Percentiles rank a stretch among this genome's conserved stretches.
phyloP scores from a whole-genome alignment of 2,329 filamentous ascomycete genomes.

The Cercospora zeina region DNA sequence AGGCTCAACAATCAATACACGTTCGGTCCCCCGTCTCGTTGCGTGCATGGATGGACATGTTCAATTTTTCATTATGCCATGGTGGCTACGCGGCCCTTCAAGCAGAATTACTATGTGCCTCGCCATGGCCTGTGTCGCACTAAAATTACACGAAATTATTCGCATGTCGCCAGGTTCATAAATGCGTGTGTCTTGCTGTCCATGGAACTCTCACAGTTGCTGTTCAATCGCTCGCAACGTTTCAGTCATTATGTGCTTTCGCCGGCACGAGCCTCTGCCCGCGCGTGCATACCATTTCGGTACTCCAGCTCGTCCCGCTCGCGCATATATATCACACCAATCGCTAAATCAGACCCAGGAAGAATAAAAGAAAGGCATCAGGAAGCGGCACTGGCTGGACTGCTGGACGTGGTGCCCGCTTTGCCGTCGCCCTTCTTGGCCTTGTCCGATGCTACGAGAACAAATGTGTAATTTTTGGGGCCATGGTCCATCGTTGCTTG shows the following conservation, averaged over 20 bases:
- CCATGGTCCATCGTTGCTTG: constrained; percentile 37
- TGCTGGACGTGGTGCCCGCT: constrained; percentile 25
- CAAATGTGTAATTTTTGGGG: constrained; percentile 52
- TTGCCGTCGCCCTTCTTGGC: constrained; percentile 25
- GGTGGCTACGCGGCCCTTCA: not conserved
- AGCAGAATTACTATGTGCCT: not conserved
- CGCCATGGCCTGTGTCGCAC: not conserved
- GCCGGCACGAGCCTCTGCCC: not conserved
- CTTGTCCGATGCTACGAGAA: constrained; percentile 45
- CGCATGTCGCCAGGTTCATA: not conserved
- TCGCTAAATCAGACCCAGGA: constrained; percentile 1
- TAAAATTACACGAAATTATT: not conserved
- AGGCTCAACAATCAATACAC: too few relatives aligned
- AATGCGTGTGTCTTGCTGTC: constrained; percentile 9
- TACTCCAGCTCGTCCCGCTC: not conserved
- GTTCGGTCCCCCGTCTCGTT: not conserved
- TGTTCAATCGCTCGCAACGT: constrained; percentile 4
- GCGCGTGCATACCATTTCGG: not conserved
- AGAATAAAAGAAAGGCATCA: constrained; percentile 4
- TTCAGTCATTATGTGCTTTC: constrained; percentile 6
- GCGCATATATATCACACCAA: not conserved
- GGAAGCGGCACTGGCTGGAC: constrained; percentile 28
- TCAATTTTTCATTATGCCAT: not conserved
- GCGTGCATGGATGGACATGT: constrained; percentile 5
- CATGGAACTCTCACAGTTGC: constrained; percentile 5